phyloP scores from a whole-genome alignment of 495 filamentous ascomycete species.

The Lophium mytilinum region DNA sequence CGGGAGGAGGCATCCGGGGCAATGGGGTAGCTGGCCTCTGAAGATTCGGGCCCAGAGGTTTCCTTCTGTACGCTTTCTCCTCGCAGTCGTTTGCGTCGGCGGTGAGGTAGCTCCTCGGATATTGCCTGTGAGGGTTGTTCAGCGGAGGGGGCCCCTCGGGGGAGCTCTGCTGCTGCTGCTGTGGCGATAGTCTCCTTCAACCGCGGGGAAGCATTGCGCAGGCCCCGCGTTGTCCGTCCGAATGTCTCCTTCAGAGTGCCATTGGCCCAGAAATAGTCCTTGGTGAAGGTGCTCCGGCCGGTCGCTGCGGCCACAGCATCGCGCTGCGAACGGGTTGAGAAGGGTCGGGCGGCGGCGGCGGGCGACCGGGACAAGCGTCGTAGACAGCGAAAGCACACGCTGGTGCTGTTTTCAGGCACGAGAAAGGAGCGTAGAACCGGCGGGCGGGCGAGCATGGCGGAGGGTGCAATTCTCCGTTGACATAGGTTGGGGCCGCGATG shows the following conservation, averaged over 20 bases:
- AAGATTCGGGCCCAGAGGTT: background rate
- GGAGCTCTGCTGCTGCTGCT: background rate
- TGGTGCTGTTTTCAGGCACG: constrained; percentile 5
- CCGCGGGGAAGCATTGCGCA: background rate
- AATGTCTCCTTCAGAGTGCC: constrained; percentile 12
- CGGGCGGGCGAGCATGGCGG: constrained; percentile 16
- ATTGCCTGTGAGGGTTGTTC: background rate
- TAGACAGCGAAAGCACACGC: constrained; percentile 20
- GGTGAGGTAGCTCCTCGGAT: constrained; percentile 30
- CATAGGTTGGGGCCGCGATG: background rate
- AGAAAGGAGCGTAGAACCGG: constrained; percentile 5
- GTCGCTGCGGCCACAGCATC: constrained; percentile 13
- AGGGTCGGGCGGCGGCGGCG: constrained; percentile 2
- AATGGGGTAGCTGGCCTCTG: constrained; percentile 35
- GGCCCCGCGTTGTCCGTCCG: constrained; percentile 11
- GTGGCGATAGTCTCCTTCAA: background rate
- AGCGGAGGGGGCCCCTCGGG: background rate
- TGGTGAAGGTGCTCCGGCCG: constrained; percentile 16
- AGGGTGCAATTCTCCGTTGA: background rate
- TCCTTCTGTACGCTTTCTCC: constrained; percentile 3
- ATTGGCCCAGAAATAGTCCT: constrained; percentile 30
- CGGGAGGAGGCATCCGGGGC: constrained; percentile 78
- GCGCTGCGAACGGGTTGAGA: constrained; percentile 7
- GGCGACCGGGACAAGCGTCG: constrained; percentile 7
- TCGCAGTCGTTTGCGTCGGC: constrained; percentile 28